Evolutionary conservation across 805 yeast genomes (phyloP).

Genomic region (Saturnispora galanensis): DNA sequence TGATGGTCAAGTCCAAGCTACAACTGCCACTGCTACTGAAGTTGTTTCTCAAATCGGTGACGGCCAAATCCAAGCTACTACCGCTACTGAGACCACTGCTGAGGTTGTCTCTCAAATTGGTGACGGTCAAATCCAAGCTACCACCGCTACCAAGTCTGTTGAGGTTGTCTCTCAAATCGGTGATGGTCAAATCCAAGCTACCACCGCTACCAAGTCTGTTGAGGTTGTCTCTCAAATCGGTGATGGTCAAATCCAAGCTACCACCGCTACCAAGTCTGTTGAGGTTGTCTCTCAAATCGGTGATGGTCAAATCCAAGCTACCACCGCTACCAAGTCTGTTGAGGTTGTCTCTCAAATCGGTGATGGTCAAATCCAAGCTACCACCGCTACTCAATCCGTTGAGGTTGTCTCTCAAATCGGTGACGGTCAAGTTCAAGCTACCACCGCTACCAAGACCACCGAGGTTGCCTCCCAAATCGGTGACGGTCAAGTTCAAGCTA

Average conservation of each 20-base stretch:
- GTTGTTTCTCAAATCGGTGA: slow-evolving; percentile 19
- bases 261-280: slow-evolving; percentile 19
- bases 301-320: slow-evolving; percentile 28
- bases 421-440: slow-evolving; percentile 28
- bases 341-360: slow-evolving; percentile 31
- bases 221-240: slow-evolving; percentile 17
- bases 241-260: slow-evolving; percentile 39
- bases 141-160: slow-evolving; percentile 19
- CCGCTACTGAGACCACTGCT: slow-evolving; percentile 16
- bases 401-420: slow-evolving; percentile 10
- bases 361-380: slow-evolving; percentile 34
- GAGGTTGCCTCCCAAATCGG: slow-evolving; percentile 31
- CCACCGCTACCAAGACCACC: slow-evolving; percentile 30
- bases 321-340: slow-evolving; percentile 30
- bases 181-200: slow-evolving; percentile 36
- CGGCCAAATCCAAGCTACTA: slow-evolving; percentile 35
- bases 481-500: slow-evolving; percentile 34
- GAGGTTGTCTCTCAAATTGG: slow-evolving; percentile 34
- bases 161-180: slow-evolving; percentile 39
- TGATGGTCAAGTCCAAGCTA: slow-evolving; percentile 37
- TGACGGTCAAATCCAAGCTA: slow-evolving; percentile 35
- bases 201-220: slow-evolving; percentile 8
- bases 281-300: slow-evolving; percentile 10
- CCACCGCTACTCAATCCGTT: slow-evolving; percentile 19
- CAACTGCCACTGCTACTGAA: slow-evolving; percentile 14